Percentiles rank a stretch among this genome's conserved stretches.
These are phyloP conservation scores for Suhomyces xylopsoci DNA, from an alignment of 805 yeast genomes.

Conservation along the genomic window DNA sequence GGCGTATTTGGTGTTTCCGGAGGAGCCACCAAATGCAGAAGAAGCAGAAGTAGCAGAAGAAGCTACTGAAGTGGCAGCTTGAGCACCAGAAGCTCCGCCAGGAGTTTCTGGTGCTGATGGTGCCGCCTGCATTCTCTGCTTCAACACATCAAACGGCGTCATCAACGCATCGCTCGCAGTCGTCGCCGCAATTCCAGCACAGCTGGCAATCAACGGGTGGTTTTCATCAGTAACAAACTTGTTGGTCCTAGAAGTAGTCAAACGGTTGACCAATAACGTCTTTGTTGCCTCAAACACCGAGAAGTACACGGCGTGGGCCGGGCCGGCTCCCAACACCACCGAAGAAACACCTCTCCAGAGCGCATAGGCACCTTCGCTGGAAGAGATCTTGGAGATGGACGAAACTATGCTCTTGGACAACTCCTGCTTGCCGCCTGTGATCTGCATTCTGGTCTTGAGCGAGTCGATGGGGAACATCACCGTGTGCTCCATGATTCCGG, in stretches of 20 bases:
- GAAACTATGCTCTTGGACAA: constrained; percentile 49
- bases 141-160: constrained; percentile 96
- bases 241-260: constrained; percentile 33
- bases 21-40: constrained; percentile 4
- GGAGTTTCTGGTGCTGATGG: too few relatives aligned
- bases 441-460: constrained; percentile 94
- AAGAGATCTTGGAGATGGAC: constrained; percentile 71
- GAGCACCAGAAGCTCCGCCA: neutral
- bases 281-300: constrained; percentile 87
- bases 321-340: constrained; percentile 96
- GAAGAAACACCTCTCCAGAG: constrained; percentile 94
- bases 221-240: constrained; percentile 56
- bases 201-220: constrained; percentile 79
- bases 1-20: neutral
- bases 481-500: constrained; percentile 98
- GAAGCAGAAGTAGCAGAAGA: neutral
- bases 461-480: constrained; percentile 97
- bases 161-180: constrained; percentile 91
- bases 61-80: too few relatives aligned
- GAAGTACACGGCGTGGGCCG: constrained; percentile 96
- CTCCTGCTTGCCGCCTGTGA: constrained; percentile 22
- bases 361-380: constrained; percentile 83
- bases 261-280: constrained; percentile 48
- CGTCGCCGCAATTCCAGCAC: constrained; percentile 90
- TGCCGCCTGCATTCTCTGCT: constrained; percentile 87